A percentile compares a stretch with the other conserved stretches of the same genome.
These are phyloP conservation scores for Colletotrichum neosansevieriae DNA, from an alignment of 2,329 filamentous ascomycete genomes.

Conservation along the genomic window DNA sequence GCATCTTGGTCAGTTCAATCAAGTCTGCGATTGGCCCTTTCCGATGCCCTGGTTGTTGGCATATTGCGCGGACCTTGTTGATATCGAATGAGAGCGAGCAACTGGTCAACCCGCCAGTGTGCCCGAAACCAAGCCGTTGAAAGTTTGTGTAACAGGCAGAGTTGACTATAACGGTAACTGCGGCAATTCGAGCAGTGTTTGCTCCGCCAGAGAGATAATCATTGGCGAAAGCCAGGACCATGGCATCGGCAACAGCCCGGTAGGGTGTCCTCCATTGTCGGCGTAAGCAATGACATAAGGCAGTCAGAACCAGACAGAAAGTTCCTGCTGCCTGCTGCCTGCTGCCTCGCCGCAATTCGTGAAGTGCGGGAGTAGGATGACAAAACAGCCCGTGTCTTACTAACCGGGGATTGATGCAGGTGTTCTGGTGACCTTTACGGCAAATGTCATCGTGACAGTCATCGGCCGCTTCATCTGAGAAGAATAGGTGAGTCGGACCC, in stretches of 20 bases:
- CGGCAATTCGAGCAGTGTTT: slow-evolving; percentile 5
- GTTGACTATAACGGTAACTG: slow-evolving; percentile 11
- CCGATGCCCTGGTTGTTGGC: slow-evolving; percentile 4
- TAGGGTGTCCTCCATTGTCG: too few species aligned
- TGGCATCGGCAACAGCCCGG: slow-evolving; percentile 4
- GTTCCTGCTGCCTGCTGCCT: slow-evolving; percentile 18
- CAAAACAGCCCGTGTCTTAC: slow-evolving; percentile 18
- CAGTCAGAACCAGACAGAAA: slow-evolving; percentile 2
- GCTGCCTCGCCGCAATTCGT: background rate
- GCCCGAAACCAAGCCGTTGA: slow-evolving; percentile 16
- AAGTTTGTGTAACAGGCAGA: slow-evolving; percentile 24
- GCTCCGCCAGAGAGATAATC: background rate
- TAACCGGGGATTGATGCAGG: slow-evolving; percentile 9
- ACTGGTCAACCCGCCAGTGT: slow-evolving; percentile 11
- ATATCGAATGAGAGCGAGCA: slow-evolving; percentile 12
- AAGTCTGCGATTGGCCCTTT: slow-evolving; percentile 14
- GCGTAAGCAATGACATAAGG: slow-evolving; percentile 32
- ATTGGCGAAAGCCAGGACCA: background rate
- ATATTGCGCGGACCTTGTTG: slow-evolving; percentile 5
- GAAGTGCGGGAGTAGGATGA: background rate
- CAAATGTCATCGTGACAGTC: background rate
- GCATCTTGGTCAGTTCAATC: slow-evolving; percentile 23
- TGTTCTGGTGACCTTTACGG: background rate
- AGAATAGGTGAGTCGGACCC: background rate
- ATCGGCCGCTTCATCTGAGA: background rate